Evolutionary conservation across 495 filamentous ascomycete species (phyloP).

Genomic region (Penicillium turbatum): DNA sequence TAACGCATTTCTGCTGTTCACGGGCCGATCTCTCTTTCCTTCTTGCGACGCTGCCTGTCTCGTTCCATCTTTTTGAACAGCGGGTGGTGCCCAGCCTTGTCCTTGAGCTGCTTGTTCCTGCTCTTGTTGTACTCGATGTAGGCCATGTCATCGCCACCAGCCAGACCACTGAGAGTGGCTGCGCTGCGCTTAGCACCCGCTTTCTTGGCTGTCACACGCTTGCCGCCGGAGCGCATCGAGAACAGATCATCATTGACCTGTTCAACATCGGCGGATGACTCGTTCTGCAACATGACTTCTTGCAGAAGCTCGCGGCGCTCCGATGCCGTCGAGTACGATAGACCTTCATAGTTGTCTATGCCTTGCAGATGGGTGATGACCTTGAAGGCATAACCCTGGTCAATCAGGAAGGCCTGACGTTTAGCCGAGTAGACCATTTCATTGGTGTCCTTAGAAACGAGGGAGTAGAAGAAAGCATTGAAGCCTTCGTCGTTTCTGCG

Average conservation of each 20-base stretch:
- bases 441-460: slow-evolving; percentile 94
- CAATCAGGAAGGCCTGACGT: slow-evolving; percentile 94
- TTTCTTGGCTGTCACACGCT: slow-evolving; percentile 37
- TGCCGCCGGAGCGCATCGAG: slow-evolving; percentile 51
- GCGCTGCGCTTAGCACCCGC: slow-evolving; percentile 68
- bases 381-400: slow-evolving; percentile 99
- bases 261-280: slow-evolving; percentile 71
- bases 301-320: slow-evolving; percentile 87
- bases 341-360: slow-evolving; percentile 74
- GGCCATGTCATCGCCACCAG: slow-evolving; percentile 92
- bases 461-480: slow-evolving; percentile 98
- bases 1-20: not conserved
- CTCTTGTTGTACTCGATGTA: slow-evolving; percentile 84
- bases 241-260: slow-evolving; percentile 82
- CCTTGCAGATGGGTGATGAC: slow-evolving; percentile 96
- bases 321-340: slow-evolving; percentile 73
- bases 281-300: slow-evolving; percentile 88
- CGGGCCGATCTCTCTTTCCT: slow-evolving; percentile 36
- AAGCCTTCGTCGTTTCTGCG: slow-evolving; percentile 97
- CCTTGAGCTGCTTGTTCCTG: slow-evolving; percentile 76
- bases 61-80: slow-evolving; percentile 81
- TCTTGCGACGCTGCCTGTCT: slow-evolving; percentile 63
- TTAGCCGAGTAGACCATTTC: slow-evolving; percentile 99
- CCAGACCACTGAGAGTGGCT: slow-evolving; percentile 77
- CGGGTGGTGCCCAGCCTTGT: slow-evolving; percentile 54